phyloP scores from a whole-genome alignment of 306 rosid species.

The Phaseolus lunatus region DNA sequence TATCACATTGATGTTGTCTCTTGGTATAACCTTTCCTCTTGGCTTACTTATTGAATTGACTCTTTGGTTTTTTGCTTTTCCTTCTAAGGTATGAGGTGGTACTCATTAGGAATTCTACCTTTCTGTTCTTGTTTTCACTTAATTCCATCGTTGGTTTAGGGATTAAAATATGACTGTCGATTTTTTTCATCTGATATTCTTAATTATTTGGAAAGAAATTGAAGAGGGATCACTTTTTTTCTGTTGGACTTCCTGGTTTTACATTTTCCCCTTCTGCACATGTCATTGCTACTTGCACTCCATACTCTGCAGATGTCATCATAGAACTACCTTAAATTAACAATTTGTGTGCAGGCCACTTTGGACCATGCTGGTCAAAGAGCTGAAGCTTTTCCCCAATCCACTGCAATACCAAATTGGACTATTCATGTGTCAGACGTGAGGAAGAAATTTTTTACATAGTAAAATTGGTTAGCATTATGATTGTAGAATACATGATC shows the following conservation, averaged over 20 bases:
- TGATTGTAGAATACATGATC: slow-evolving; percentile 27
- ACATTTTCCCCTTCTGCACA: slow-evolving; percentile 13
- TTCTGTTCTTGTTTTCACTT: slow-evolving; percentile 3
- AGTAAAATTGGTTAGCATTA: slow-evolving; percentile 32
- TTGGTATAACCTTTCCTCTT: slow-evolving; percentile 17
- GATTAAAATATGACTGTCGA: background rate
- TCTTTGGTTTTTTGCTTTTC: background rate
- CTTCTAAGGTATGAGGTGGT: slow-evolving; percentile 11
- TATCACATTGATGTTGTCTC: slow-evolving; percentile 2
- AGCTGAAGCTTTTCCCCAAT: slow-evolving; percentile 52
- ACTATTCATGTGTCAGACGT: slow-evolving; percentile 65
- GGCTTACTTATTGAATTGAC: slow-evolving; percentile 7
- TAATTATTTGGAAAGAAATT: background rate
- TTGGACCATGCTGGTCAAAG: slow-evolving; percentile 49
- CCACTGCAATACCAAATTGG: slow-evolving; percentile 55
- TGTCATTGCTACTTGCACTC: background rate
- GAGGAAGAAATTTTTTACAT: slow-evolving; percentile 45
- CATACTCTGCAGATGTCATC: slow-evolving; percentile 4
- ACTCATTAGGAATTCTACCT: background rate
- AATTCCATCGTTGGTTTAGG: background rate
- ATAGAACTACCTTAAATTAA: slow-evolving; percentile 10
- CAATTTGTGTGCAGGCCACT: slow-evolving; percentile 51
- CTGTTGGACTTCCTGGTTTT: slow-evolving; percentile 24
- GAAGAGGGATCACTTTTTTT: background rate
- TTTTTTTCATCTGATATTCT: background rate